phyloP scores from a whole-genome alignment of 192 early-diverging fungal genomes.

The Rhizophagus sp. region DNA sequence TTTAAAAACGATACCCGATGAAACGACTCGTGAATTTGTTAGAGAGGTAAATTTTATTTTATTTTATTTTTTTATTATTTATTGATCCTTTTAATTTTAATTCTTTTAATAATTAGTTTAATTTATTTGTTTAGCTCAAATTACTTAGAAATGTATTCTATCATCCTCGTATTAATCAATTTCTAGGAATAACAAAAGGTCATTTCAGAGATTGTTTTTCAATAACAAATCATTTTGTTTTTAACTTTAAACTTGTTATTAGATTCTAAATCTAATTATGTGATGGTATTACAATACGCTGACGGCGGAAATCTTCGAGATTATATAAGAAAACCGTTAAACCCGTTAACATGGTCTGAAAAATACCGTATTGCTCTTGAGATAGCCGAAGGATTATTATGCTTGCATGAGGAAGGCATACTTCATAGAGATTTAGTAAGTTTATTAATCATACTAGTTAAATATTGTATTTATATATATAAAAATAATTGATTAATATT shows the following conservation, averaged over 20 bases:
- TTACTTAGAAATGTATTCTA: neutral
- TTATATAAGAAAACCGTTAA: slow-evolving; percentile 37
- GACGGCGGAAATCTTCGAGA: slow-evolving; percentile 36
- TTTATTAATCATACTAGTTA: too few species aligned
- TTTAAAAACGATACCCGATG: neutral
- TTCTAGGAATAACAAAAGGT: neutral
- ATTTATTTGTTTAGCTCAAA: neutral
- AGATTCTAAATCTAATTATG: neutral
- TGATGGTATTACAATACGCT: slow-evolving; percentile 32
- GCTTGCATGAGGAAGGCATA: slow-evolving; percentile 34
- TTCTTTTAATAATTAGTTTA: neutral
- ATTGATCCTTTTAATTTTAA: neutral
- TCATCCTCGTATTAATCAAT: neutral
- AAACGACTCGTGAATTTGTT: neutral
- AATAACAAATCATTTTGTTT: neutral
- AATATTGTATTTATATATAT: too few species aligned
- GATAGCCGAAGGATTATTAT: slow-evolving; percentile 30
- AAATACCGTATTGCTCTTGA: slow-evolving; percentile 38
- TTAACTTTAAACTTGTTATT: neutral
- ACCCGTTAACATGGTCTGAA: slow-evolving; percentile 35
- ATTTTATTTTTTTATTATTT: neutral
- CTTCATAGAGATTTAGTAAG: slow-evolving; percentile 37
- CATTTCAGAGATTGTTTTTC: neutral
- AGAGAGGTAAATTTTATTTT: neutral
- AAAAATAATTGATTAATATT: neutral